Percentiles rank a stretch among this genome's conserved stretches.
Evolutionary conservation across 345 rosid species (phyloP).

Genomic region (Toxicodendron radicans): DNA sequence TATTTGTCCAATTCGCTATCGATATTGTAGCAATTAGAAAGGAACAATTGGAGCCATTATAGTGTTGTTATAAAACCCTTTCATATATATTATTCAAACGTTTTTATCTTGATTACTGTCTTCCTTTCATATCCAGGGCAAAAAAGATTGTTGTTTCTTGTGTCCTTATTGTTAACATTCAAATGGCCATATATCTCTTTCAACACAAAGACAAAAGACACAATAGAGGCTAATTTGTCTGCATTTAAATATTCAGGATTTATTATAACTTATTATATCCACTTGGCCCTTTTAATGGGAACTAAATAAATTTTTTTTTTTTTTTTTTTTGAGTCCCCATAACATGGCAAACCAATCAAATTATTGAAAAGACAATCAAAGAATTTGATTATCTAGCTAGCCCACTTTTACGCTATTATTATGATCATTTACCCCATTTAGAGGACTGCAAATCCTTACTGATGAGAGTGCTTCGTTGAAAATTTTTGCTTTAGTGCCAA

Average conservation of each 20-base stretch:
- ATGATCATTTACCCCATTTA: constrained; percentile 39
- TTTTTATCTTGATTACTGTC: constrained; percentile 19
- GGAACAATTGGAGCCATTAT: not conserved
- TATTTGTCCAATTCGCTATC: not conserved
- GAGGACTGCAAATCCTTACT: constrained; percentile 34
- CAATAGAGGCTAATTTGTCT: constrained; percentile 23
- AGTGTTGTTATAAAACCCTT: not conserved
- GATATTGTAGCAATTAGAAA: not conserved
- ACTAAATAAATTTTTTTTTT: not conserved
- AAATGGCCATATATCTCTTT: constrained; percentile 24
- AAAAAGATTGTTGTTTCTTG: constrained; percentile 28
- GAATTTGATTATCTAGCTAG: constrained; percentile 15
- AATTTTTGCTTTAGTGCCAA: constrained; percentile 65
- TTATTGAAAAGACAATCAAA: not conserved
- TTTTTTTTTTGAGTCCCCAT: constrained; percentile 4
- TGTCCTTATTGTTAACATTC: constrained; percentile 34
- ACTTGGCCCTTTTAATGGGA: constrained; percentile 15
- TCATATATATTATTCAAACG: no score
- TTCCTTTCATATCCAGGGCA: constrained; percentile 39
- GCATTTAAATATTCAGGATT: not conserved
- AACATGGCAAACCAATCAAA: constrained; percentile 15
- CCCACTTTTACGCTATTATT: constrained; percentile 28
- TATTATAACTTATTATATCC: not conserved
- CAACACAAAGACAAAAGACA: constrained; percentile 27
- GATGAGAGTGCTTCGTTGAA: constrained; percentile 49